phyloP scores from a whole-genome alignment of 1,284 basidiomycete genomes.

The Microbotryum intermedium region DNA sequence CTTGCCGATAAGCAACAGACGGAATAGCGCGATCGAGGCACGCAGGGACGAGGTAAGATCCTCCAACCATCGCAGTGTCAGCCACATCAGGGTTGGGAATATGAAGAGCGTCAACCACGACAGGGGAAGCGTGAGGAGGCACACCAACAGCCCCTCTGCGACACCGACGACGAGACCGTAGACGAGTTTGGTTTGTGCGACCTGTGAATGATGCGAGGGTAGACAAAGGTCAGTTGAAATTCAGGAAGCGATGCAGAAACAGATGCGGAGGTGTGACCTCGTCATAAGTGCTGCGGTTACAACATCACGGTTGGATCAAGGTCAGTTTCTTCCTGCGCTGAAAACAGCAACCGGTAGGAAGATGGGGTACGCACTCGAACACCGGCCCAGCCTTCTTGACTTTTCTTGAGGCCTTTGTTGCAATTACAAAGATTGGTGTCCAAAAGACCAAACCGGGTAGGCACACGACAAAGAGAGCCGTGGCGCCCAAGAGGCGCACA shows the following conservation, averaged over 20 bases:
- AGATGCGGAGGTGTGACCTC: conserved; percentile 9
- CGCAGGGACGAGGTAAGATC: conserved; percentile 67
- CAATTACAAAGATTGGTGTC: conserved; percentile 62
- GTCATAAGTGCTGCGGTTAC: conserved; percentile 22
- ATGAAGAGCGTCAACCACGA: conserved; percentile 51
- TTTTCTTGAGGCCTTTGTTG: conserved; percentile 51
- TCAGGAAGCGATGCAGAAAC: neutral
- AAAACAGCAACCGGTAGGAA: neutral
- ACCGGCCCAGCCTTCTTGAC: conserved; percentile 24
- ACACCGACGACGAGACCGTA: conserved; percentile 65
- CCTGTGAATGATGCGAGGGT: conserved; percentile 42
- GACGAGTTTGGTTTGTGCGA: conserved; percentile 77
- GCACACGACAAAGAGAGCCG: conserved; percentile 59
- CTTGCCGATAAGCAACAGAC: conserved; percentile 58
- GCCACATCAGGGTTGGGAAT: conserved; percentile 68
- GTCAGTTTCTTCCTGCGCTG: neutral
- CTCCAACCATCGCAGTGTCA: conserved; percentile 73
- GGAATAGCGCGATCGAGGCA: conserved; percentile 54
- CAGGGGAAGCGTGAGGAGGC: conserved; percentile 43
- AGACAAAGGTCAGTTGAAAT: no score
- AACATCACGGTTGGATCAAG: neutral
- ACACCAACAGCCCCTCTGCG: conserved; percentile 35
- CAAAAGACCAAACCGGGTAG: conserved; percentile 72
- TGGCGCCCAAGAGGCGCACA: conserved; percentile 55
- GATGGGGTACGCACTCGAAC: conserved; percentile 18